phyloP scores from a whole-genome alignment of 2,329 filamentous ascomycete species.

The Malbranchea zuffiana region DNA sequence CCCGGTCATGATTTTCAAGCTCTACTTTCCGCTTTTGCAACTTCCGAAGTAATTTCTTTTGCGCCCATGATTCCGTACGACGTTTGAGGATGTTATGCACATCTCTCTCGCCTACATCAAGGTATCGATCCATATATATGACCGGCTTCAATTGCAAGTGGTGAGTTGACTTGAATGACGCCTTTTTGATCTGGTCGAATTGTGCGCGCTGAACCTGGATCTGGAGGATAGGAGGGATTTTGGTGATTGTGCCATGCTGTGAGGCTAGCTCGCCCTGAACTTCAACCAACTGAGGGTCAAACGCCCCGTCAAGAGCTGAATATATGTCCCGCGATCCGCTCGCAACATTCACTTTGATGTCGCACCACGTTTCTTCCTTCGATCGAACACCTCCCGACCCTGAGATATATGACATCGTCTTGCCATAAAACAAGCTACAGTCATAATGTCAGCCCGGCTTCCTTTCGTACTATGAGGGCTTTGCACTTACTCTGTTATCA shows the following conservation, averaged over 20 bases:
- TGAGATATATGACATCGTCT: conserved; percentile 37
- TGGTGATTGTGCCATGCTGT: conserved; percentile 60
- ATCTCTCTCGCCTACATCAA: conserved; percentile 50
- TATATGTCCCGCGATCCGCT: conserved; percentile 58
- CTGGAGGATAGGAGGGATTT: conserved; percentile 75
- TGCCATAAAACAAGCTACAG: conserved; percentile 41
- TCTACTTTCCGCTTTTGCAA: conserved; percentile 41
- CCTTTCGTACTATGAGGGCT: not conserved
- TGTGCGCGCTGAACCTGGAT: conserved; percentile 78
- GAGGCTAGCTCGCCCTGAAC: conserved; percentile 50
- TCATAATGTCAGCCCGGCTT: not conserved
- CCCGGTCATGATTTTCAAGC: conserved; percentile 29
- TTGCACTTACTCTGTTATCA: conserved; percentile 52
- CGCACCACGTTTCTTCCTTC: conserved; percentile 50
- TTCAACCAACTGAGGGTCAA: conserved; percentile 66
- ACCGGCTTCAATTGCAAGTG: conserved; percentile 68
- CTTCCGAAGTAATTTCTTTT: conserved; percentile 50
- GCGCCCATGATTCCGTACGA: conserved; percentile 59
- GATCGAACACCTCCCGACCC: conserved; percentile 36
- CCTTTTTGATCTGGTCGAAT: conserved; percentile 51
- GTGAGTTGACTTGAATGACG: conserved; percentile 61
- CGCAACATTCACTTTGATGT: conserved; percentile 51
- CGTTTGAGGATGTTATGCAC: conserved; percentile 54
- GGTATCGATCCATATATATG: conserved; percentile 80
- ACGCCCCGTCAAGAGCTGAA: conserved; percentile 71